Evolutionary conservation across 257 asterid species (phyloP).

Genomic region (Hygrophila difformis): DNA sequence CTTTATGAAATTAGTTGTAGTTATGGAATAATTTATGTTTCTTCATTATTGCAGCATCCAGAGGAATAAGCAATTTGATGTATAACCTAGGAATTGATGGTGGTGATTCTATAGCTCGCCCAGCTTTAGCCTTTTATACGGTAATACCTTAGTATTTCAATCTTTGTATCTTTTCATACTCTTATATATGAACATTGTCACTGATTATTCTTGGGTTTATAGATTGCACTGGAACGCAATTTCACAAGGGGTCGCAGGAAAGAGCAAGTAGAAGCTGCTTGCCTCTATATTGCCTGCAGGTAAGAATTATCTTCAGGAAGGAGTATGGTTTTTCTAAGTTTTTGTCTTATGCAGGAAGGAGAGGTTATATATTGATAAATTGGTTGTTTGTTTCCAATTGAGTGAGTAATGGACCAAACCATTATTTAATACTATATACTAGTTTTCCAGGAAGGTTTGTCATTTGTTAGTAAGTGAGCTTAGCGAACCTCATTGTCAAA

Average conservation of each 20-base stretch:
- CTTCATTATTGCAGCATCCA: constrained; percentile 34
- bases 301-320: constrained; percentile 24
- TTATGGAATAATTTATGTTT: constrained; percentile 4
- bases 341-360: constrained; percentile 3
- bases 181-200: constrained; percentile 1
- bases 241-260: constrained; percentile 90
- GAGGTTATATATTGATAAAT: too few species aligned
- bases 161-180: constrained; percentile 5
- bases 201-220: constrained; percentile 18
- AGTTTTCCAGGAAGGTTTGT: background rate
- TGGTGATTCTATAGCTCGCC: constrained; percentile 44
- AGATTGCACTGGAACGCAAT: constrained; percentile 63
- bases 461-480: background rate
- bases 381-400: background rate
- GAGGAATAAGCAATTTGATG: constrained; percentile 33
- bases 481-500: background rate
- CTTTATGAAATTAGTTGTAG: background rate
- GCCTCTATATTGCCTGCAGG: constrained; percentile 83
- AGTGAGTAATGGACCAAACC: background rate
- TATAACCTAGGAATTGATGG: constrained; percentile 54
- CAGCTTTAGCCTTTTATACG: constrained; percentile 37
- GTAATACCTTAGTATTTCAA: constrained; percentile 25
- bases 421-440: background rate
- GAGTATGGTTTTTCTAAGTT: background rate
- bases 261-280: constrained; percentile 77